Conservation (phyloP, 2,329 filamentous ascomycete species). For the Teratosphaeria pseudoeucalypti region DNA sequence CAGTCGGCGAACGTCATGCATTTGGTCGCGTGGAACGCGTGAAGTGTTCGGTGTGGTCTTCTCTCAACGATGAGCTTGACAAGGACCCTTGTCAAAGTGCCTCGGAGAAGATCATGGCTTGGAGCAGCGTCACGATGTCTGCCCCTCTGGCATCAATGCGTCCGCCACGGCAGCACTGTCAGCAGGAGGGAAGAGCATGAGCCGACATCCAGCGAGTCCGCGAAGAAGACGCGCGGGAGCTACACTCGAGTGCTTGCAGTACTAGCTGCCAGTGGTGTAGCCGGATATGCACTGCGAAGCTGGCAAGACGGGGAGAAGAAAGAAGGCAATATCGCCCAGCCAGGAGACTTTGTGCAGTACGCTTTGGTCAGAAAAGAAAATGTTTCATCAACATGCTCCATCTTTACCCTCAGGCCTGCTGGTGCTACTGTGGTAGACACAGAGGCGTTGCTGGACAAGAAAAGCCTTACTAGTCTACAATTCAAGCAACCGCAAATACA, state of each 20-base stretch:
- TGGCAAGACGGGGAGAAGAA: not conserved
- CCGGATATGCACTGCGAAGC: not conserved
- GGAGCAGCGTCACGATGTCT: not conserved
- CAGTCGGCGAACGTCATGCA: no score
- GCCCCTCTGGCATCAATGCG: not conserved
- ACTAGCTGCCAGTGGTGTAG: not conserved
- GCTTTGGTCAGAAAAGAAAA: slow-evolving; percentile 50
- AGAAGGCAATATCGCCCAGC: not conserved
- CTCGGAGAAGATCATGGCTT: not conserved
- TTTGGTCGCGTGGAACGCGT: not conserved
- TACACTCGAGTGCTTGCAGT: slow-evolving; percentile 1
- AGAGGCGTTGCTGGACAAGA: slow-evolving; percentile 15
- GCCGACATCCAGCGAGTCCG: not conserved
- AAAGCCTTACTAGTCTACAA: slow-evolving; percentile 77
- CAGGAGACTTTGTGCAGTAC: slow-evolving; percentile 35
- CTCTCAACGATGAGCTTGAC: not conserved
- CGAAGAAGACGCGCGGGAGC: not conserved
- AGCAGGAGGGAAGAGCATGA: not conserved
- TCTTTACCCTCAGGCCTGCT: slow-evolving; percentile 52
- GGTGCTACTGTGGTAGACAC: slow-evolving; percentile 9
- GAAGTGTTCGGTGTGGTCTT: not conserved
- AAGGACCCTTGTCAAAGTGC: not conserved
- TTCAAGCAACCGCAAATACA: slow-evolving; percentile 91
- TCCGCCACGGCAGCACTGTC: not conserved
- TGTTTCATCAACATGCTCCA: slow-evolving; percentile 57